Evolutionary conservation across 2,329 filamentous ascomycete species (phyloP), one percentile per base, ranked within the genome.

Genomic region (Nigrospora osmanthi): DNA sequence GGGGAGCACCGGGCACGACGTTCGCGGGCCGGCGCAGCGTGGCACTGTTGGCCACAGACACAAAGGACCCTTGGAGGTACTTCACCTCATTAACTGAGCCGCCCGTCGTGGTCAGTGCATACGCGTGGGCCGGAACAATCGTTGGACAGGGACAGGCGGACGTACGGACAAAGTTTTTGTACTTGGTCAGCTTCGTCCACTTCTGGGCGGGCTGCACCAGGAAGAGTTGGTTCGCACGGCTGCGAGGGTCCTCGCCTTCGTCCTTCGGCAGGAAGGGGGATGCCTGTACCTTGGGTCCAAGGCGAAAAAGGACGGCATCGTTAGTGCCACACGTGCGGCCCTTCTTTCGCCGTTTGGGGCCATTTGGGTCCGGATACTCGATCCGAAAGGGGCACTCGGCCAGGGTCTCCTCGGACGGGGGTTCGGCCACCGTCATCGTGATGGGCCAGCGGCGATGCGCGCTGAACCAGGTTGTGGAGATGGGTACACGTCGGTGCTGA

Each of bases 91-190:
- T 80, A 35, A 80, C 76, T 80, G 47, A 35, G 40, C 39, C 19
- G 19, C 19, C 19, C 19, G 41, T n/a, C 33, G 43, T 28, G 38
- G 39, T 55, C 35, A 58, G 47, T 36, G 30, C 16, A 14, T 5
- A 47, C 40, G 47, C 48, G 46, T 37, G 46, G 12, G 32, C 9
- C 33, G 43, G 11, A 30, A 30, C 13, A 33, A 17, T 30, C 30
- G 16, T 38, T 14, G 32, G 17, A 32, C 34, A n/a, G 19, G 16
- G 23, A 11, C 35, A 23, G 37, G 10, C 16, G 19, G 19, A 76
- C 76, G 63, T 68, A 80, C 76, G 63, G 47, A 80, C 75, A 49
- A 80, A 80, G 58, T 76, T 80, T 49, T 79, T 80, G 56, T 80
- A 80, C 43, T 74, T 65, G 46, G 75, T 79, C 76, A 80, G 79